phyloP scores from a whole-genome alignment of 2,329 filamentous ascomycete species.

The Piedraia hortae region DNA sequence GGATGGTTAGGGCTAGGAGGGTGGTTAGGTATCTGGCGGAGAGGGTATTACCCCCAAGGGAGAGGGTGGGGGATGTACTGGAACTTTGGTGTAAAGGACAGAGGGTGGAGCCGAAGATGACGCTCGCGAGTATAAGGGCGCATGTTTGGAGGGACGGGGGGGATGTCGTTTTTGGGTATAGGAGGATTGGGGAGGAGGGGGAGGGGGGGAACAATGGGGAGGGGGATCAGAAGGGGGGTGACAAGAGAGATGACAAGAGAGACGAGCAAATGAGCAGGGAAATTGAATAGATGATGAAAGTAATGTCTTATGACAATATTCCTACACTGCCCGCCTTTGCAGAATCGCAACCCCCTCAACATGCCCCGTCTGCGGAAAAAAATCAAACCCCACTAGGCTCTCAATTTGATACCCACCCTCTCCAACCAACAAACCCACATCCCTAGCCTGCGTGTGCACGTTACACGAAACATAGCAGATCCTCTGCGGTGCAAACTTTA shows the following conservation, averaged over 20 bases:
- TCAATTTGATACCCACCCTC: conserved; percentile 49
- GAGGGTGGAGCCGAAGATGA: conserved; percentile 58
- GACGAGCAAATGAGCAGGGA: too few species aligned
- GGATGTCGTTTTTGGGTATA: conserved; percentile 77
- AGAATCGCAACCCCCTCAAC: conserved; percentile 37
- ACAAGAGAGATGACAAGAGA: too few species aligned
- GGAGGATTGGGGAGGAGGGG: conserved; percentile 60
- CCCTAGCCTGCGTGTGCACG: conserved; percentile 85
- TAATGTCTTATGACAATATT: too few species aligned
- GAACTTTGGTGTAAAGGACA: conserved; percentile 66
- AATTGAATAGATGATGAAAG: too few species aligned
- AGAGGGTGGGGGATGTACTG: conserved; percentile 23
- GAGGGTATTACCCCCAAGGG: conserved; percentile 41
- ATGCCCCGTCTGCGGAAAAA: conserved; percentile 69
- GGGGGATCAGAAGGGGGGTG: too few species aligned
- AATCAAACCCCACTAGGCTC: conserved; percentile 78
- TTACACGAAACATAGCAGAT: conserved; percentile 94
- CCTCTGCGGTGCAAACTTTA: conserved; percentile 47
- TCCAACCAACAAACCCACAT: conserved; percentile 65
- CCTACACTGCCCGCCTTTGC: conserved; percentile 13
- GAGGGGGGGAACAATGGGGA: too few species aligned
- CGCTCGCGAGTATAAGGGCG: conserved; percentile 68
- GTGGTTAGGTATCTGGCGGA: conserved; percentile 81
- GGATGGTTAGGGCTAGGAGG: conserved; percentile 89
- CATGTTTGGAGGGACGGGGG: conserved; percentile 90